Percentiles rank a stretch among this genome's conserved stretches.
Evolutionary conservation across 495 filamentous ascomycete species (phyloP).

Genomic region (Cetradonia linearis): DNA sequence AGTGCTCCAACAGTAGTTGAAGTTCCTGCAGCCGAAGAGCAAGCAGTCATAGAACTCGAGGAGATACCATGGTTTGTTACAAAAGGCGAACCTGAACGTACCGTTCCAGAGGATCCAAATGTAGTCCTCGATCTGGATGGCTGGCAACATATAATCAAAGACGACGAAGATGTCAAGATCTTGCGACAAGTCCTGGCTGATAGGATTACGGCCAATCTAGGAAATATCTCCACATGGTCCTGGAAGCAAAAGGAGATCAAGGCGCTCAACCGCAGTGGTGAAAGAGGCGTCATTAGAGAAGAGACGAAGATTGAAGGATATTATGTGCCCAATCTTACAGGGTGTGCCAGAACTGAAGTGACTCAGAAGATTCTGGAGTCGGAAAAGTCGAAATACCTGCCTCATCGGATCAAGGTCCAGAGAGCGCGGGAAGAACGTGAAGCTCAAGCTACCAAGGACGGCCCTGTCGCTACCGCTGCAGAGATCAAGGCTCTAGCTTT

Average conservation of each 20-base stretch:
- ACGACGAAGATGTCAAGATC: conserved; percentile 64
- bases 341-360: conserved; percentile 83
- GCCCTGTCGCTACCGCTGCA: conserved; percentile 49
- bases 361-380: conserved; percentile 88
- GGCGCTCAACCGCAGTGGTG: conserved; percentile 55
- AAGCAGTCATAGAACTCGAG: conserved; percentile 32
- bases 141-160: conserved; percentile 64
- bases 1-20: conserved; percentile 23
- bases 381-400: conserved; percentile 96
- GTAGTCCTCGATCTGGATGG: conserved; percentile 67
- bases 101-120: conserved; percentile 56
- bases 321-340: conserved; percentile 75
- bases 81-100: conserved; percentile 48
- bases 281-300: conserved; percentile 41
- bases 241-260: conserved; percentile 89
- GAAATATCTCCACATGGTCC: conserved; percentile 66
- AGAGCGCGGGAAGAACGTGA: conserved; percentile 80
- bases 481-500: conserved; percentile 65
- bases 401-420: conserved; percentile 92
- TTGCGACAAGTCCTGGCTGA: conserved; percentile 43
- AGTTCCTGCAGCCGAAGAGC: conserved; percentile 21
- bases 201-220: conserved; percentile 42
- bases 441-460: conserved; percentile 54
- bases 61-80: conserved; percentile 54
- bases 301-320: conserved; percentile 69